Evolutionary conservation across 2,329 filamentous ascomycete genomes (phyloP).

Genomic region (Pseudogymnoascus sp.): DNA sequence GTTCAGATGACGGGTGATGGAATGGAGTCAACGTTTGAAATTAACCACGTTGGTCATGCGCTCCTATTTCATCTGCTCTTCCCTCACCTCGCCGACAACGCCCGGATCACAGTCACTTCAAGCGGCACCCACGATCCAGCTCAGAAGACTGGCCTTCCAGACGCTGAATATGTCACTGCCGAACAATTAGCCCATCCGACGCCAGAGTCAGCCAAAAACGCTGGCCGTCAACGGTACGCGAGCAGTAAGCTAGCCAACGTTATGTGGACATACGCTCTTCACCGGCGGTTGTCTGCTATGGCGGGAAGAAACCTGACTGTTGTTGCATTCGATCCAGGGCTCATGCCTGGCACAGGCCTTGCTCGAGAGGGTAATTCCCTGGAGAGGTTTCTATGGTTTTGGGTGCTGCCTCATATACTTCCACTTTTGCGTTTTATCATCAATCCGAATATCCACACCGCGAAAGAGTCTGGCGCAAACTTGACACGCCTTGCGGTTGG

Average conservation of each 20-base stretch:
- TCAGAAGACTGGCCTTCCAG: slow-evolving; percentile 36
- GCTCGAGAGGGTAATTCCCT: slow-evolving; percentile 24
- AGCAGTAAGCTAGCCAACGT: slow-evolving; percentile 42
- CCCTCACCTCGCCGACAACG: slow-evolving; percentile 32
- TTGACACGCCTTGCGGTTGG: slow-evolving; percentile 36
- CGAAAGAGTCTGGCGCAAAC: slow-evolving; percentile 34
- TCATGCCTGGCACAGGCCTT: slow-evolving; percentile 42
- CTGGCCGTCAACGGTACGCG: slow-evolving; percentile 36
- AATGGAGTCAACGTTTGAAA: slow-evolving; percentile 42
- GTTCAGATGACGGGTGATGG: slow-evolving; percentile 34
- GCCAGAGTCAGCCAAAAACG: slow-evolving; percentile 22
- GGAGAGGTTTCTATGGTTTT: slow-evolving; percentile 30
- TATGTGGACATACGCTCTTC: slow-evolving; percentile 41
- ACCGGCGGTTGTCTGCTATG: slow-evolving; percentile 28
- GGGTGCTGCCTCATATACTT: slow-evolving; percentile 31
- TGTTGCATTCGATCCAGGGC: slow-evolving; percentile 39
- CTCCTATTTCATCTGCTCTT: slow-evolving; percentile 42
- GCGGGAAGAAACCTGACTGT: slow-evolving; percentile 32
- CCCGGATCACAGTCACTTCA: slow-evolving; percentile 38
- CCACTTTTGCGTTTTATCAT: slow-evolving; percentile 32
- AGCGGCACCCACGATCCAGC: slow-evolving; percentile 43
- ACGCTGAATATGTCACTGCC: slow-evolving; percentile 36
- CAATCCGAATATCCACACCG: slow-evolving; percentile 32
- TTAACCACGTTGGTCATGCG: slow-evolving; percentile 45
- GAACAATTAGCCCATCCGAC: slow-evolving; percentile 39